These are phyloP conservation scores for Fusarium sp. DNA, from an alignment of 2,329 filamentous ascomycete genomes.

Conservation along the genomic window DNA sequence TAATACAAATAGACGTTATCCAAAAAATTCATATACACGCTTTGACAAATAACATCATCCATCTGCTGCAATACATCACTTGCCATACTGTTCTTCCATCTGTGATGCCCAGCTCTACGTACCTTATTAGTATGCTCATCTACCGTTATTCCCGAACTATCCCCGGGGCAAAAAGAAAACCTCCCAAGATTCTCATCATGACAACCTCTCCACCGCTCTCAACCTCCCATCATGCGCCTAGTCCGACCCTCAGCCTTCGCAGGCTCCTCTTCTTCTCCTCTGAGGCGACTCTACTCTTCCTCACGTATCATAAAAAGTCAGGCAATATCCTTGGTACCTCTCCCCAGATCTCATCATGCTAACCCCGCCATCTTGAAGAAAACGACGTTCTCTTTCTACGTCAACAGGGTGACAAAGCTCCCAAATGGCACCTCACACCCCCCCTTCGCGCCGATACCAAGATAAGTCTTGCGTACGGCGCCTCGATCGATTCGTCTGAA, in stretches of 20 bases:
- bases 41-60: background rate
- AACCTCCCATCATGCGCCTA: slow-evolving; percentile 35
- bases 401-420: slow-evolving; percentile 53
- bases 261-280: background rate
- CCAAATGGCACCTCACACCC: slow-evolving; percentile 57
- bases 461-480: slow-evolving; percentile 60
- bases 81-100: no score
- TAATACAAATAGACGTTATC: slow-evolving; percentile 30
- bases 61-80: background rate
- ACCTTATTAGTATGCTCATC: no score
- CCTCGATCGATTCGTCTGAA: slow-evolving; percentile 62
- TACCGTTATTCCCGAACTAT: slow-evolving; percentile 43
- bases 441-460: slow-evolving; percentile 51
- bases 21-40: background rate
- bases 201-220: slow-evolving; percentile 13
- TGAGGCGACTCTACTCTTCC: slow-evolving; percentile 45
- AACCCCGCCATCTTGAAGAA: slow-evolving; percentile 47
- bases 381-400: slow-evolving; percentile 58
- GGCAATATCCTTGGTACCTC: background rate
- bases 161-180: slow-evolving; percentile 42
- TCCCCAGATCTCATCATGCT: slow-evolving; percentile 21
- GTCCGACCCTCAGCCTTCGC: slow-evolving; percentile 5
- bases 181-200: slow-evolving; percentile 34
- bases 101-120: no score
- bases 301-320: slow-evolving; percentile 49